Evolutionary conservation across 2,329 filamentous ascomycete genomes (phyloP), one percentile per base, ranked within the genome.

Genomic region (Diaporthe australafricana): DNA sequence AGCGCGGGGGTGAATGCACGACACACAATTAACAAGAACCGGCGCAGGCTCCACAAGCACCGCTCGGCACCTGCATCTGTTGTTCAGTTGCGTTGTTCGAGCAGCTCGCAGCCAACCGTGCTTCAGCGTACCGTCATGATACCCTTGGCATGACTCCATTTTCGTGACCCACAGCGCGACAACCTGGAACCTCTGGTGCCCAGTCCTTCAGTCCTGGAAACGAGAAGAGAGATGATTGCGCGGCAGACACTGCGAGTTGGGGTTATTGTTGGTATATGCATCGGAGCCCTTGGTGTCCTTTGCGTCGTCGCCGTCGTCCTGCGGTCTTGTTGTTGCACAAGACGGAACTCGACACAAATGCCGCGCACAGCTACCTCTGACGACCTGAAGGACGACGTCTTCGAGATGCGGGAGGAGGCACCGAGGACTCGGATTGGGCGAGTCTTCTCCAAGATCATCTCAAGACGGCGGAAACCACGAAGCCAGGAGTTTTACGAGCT

Each of bases 401-500:
- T 52, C 48, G 25, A 63, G 56, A 70, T 55, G 32, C 42, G 47
- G 27, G 48, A 55, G 45, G 30, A 35, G 32, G 35, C 42, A 17
- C 52, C 72, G 16, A 56, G 45, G 56, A 66, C 53, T 14, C 32
- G 70, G 17, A 40, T 73, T 27, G 65, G 50, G 17, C 70, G 66
- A 22, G 72, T 73, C 65, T 67, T 73, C 38, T 68, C 72, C 42
- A 67, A 53, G 42, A 60, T 73, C 35, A 52, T 62, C n/a, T 62
- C 57, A 17, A 66, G 68, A 53, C 65, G 70, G 12, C 56, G 70
- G 22, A 69, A 62, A 55, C 52, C 80, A 45, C 78, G 78, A 56
- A 76, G 78, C 35, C 87, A 89, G 17, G 79, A 80, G 30, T 87
- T 89, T 77, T 76, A 78, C 30, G 77, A 78, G 42, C 74, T 78